Base-by-base conservation (phyloP, 2,329 filamentous ascomycete genomes). In the Emergomyces orientalis region DNA sequence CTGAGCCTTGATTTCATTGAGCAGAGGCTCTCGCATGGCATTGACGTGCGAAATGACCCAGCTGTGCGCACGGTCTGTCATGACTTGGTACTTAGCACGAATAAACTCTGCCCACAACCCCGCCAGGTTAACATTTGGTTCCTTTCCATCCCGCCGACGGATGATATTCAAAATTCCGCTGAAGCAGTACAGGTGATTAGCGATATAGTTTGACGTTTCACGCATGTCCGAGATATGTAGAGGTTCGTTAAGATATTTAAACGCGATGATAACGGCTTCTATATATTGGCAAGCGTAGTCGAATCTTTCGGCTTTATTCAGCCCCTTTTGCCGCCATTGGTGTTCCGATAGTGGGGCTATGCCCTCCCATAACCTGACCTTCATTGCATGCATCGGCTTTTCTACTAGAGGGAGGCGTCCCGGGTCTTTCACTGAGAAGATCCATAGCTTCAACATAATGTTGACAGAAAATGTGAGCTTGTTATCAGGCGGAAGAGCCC, bases 341-440 rank as follows among this genome's bases (percentile, higher is more conserved):
- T 69, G 64, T n/a, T 71, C 65, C n/a, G 61, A 69, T 19, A 71
- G 17, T 1, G 69, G 71, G 9, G 67, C 49, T 25, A 72, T 68
- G 13, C 70, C 70, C 19, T 67, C 64, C 68, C 69, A 72, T 25
- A 70, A n/a, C 11, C 69, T 61, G 17, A 51, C 64, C 56, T 71
- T 72, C 34, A 70, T 57, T 7, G 63, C 67, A 19, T 70, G 66
- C 34, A 72, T 67, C 11, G 71, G 68, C 39, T 70, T 68, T 2
- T 68, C 67, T 11, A 71, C 65, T 3, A 65, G 0, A 25, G 63
- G 65, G 7, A 71, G 60, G 2, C 69, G 66, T 3, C 19, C 49
- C 1, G 4, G 39, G 32, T 69, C 65, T 19, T 59, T 52, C 0
- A 61, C 30, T 9, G 65, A 67, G 22, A 65, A 66, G 30, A 69